phyloP scores from a whole-genome alignment of 1,139 yeast species.

The Pichia norvegensis region DNA sequence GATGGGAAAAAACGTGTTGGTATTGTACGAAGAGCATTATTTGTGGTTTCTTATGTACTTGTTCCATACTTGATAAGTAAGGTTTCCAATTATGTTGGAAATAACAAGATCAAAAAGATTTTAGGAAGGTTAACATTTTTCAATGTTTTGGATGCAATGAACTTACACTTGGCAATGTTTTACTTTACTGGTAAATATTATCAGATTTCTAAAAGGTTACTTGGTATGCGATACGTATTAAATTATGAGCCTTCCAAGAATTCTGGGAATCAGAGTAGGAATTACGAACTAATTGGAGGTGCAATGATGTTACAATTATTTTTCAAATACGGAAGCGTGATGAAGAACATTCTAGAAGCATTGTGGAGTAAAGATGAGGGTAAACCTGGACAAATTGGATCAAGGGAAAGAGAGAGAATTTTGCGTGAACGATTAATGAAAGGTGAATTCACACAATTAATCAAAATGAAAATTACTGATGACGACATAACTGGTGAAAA shows the following conservation, averaged over 20 bases:
- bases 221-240: slow-evolving; percentile 72
- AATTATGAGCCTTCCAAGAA: slow-evolving; percentile 49
- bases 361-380: not conserved
- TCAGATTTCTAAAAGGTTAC: slow-evolving; percentile 63
- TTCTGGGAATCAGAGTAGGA: slow-evolving; percentile 35
- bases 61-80: slow-evolving; percentile 46
- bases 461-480: not conserved
- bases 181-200: slow-evolving; percentile 79
- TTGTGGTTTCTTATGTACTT: slow-evolving; percentile 46
- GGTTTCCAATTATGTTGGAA: not conserved
- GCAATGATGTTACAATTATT: slow-evolving; percentile 55
- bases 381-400: not conserved
- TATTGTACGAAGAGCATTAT: slow-evolving; percentile 40
- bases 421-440: not conserved
- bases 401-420: not conserved
- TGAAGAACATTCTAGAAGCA: slow-evolving; percentile 12
- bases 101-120: slow-evolving; percentile 10
- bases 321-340: slow-evolving; percentile 34
- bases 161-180: slow-evolving; percentile 70
- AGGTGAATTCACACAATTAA: not conserved
- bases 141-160: slow-evolving; percentile 45
- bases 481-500: not conserved
- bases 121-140: slow-evolving; percentile 30
- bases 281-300: slow-evolving; percentile 73
- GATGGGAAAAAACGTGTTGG: slow-evolving; percentile 34